Evolutionary conservation across 1,139 yeast species (phyloP), one percentile per base, ranked within the genome.

Genomic region (Yamadazyma triangularis): DNA sequence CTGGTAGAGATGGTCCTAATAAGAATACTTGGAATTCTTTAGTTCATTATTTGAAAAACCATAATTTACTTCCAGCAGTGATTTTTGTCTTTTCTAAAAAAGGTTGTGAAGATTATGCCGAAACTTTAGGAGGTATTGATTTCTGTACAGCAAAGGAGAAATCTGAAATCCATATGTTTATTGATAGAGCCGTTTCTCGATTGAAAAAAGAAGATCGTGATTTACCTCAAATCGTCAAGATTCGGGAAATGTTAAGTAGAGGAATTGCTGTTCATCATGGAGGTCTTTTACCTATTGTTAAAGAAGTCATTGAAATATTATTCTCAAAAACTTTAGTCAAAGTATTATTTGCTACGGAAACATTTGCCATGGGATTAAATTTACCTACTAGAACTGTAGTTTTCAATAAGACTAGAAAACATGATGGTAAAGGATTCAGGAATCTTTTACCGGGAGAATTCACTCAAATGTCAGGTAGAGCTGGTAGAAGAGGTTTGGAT

Each of bases 391-490:
- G 94, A 58, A 91, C 98, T 0, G 99, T 91, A 26, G 91, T 91
- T 2, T 91, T 91, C 55, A 76, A 89, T 38, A 85, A 83, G 28
- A 65, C 81, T 29, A 67, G 93, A 47, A 91, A 91, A 50, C 95
- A 88, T 53, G 98, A 91, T 53, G 97, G 97, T 25, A 73, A 79
- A 28, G 73, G 74, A 0, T 80, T 86, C 57, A 73, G 99, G 54
- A 76, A 81, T 49, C 64, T 91, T 38, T 67, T 83, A 8, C 96
- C 98, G 0, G 98, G 98, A 27, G 98, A 91, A 54, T 91, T 89
- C 54, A 93, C 96, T 1, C 98, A 91, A 60, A 91, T 93, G 98
- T 89, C 97, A 0, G 98, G 98, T 32, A 77, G 98, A 59, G 98
- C 98, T 2, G 98, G 98, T 42, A 79, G 98, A 62, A 80, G 98